Base-by-base conservation (phyloP, 2,329 filamentous ascomycete genomes). In the Teratosphaeria nubilosa region DNA sequence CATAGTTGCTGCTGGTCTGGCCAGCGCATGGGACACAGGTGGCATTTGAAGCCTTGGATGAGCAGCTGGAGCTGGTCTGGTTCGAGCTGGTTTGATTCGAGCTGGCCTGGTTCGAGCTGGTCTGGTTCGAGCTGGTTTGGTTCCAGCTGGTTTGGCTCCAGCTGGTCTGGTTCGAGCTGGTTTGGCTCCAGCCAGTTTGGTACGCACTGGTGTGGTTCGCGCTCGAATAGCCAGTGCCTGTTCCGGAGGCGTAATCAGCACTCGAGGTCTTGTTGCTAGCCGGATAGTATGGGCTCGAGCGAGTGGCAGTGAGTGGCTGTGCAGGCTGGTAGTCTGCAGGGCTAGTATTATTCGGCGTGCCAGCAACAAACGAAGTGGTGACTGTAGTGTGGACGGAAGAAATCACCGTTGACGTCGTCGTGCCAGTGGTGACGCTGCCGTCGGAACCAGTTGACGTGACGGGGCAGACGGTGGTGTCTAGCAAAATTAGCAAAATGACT, bases 1-100 rank as follows among this genome's bases (percentile, higher is more conserved):
- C 71, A 2, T 63, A 64, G 59, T 68, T 64, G 32, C 60, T 64
- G 27, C 72, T 71, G 6, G 64, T 64, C 54, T 69, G 61, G 51
- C 64, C 63, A 63, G 71, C 48, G 69, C 72, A 64, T 45, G 62
- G 65, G 55, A 66, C 56, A 56, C 66, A 69, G 51, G 27, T 63
- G 31, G 30, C 51, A 16, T 50, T 32, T 3, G 58, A 31, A 3
- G 51, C 5, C 25, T 48, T 34, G 5, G 51, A 13, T 6, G 32
- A 13, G 51, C 24, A 41, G 16, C 7, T 51, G 20, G 32, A 53
- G 30, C 9, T 54, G 20, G 54, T 50, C 53, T 51, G 14, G 52
- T 30, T 30, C 27, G 7, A 30, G 27, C 27, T 30, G 27, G 27
- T 30, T 7, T 30, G 27, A 7, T 30, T 30, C 27, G 5, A 30